Percentiles rank a stretch among this genome's conserved stretches.
These are phyloP conservation scores for Danielia oregonensis DNA, from an alignment of 805 yeast species.

Conservation along the genomic window DNA sequence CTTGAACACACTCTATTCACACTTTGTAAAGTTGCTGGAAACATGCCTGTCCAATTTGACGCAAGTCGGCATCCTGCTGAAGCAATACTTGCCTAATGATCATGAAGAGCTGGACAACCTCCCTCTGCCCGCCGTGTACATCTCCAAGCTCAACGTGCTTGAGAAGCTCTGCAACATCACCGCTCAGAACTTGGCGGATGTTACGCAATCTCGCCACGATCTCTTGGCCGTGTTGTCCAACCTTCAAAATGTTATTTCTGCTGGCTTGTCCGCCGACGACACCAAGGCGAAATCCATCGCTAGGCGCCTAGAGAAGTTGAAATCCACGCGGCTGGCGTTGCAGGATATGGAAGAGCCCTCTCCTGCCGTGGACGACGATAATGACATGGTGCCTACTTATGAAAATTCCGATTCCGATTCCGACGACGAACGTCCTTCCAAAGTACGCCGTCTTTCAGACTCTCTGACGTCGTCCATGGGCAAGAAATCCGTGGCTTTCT, in stretches of 20 bases:
- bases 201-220: constrained; percentile 24
- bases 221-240: constrained; percentile 24
- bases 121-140: constrained; percentile 32
- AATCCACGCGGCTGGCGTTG: constrained; percentile 29
- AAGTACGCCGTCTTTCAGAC: constrained; percentile 15
- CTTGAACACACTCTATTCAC: constrained; percentile 27
- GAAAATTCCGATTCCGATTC: constrained; percentile 16
- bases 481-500: constrained; percentile 37
- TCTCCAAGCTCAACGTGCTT: constrained; percentile 35
- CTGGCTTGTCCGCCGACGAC: constrained; percentile 31
- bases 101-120: constrained; percentile 32
- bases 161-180: constrained; percentile 36
- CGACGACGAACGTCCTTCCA: constrained; percentile 14
- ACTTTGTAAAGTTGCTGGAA: constrained; percentile 22
- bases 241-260: constrained; percentile 20
- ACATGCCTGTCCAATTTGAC: constrained; percentile 26
- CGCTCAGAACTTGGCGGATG: constrained; percentile 28
- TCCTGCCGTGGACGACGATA: constrained; percentile 20
- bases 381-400: constrained; percentile 13
- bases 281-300: constrained; percentile 28
- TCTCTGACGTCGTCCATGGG: constrained; percentile 21
- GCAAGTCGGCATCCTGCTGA: constrained; percentile 37
- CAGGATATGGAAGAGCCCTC: constrained; percentile 31
- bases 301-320: constrained; percentile 24
- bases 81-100: constrained; percentile 32